Evolutionary conservation across 352 stramenopile species (phyloP), one percentile per base, ranked within the genome.

Genomic region (Globisporangium paddicum): DNA sequence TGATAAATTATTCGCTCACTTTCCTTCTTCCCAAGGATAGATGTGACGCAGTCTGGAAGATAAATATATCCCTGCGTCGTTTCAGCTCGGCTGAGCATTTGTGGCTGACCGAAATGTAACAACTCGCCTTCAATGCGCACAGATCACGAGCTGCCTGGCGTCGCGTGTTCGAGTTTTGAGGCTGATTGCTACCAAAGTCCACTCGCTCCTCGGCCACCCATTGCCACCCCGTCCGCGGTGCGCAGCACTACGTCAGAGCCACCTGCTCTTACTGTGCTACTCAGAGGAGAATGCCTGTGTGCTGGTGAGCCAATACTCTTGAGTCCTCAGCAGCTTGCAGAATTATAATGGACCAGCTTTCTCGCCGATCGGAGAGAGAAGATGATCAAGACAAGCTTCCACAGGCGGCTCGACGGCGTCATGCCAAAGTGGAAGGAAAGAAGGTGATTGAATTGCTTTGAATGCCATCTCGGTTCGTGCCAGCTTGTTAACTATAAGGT

Each of bases 401-500:
- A 16, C 58, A 59, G 11, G 23, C 35, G 1, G 25, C 14, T 30
- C 51, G 53, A 44, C 18, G 60, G 16, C 60, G 52, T 11, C 19
- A 61, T 5, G 52, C 52, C 10, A 52, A 66, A 41, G 45, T 61
- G 19, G 35, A 45, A 3, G 40, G 62, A 23, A 65, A 55, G n/a
- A 49, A 66, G 37, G 54, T 66, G 50, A 32, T 32, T 32, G 28
- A n/a, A n/a, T 32, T 32, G 28, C 28, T 32, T 32, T 32, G 28
- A n/a, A n/a, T n/a, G n/a, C n/a, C n/a, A n/a, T n/a, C n/a, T n/a
- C n/a, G n/a, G n/a, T n/a, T n/a, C n/a, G n/a, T n/a, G n/a, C n/a
- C n/a, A n/a, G n/a, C n/a, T n/a, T n/a, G n/a, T n/a, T n/a, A n/a
- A n/a, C n/a, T n/a, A n/a, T 19, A 55, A 3, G 6, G 34, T 41